Base-by-base conservation (phyloP, 2,329 filamentous ascomycete species). In the Phaeosphaeriaceae sp. region DNA sequence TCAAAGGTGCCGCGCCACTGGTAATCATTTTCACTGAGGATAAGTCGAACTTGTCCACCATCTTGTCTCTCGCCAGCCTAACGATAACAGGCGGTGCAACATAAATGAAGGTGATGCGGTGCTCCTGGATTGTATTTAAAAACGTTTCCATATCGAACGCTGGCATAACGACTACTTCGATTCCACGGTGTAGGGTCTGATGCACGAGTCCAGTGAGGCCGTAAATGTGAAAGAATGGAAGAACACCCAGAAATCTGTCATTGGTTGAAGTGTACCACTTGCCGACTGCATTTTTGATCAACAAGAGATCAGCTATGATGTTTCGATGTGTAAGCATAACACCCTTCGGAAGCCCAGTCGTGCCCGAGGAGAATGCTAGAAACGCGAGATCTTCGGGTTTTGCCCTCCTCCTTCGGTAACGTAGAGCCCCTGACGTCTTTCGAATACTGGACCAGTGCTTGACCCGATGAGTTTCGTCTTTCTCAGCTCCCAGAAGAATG, bases 191-290 rank as follows among this genome's bases (percentile, higher is more conserved):
- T 13, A 92, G 78, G 21, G 86, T 80, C 69, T 88, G 83, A 60
- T 94, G 87, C 22, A 96, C 82, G 36, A 92, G 84, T 64, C 86
- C 89, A 9, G 87, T 91, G 19, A 96, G 85, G 87, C 84, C 91
- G 72, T 96, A 97, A 61, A 96, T 93, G 75, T 97, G 93, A 79
- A 92, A 97, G 75, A 97, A 95, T 0, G 93, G 93, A 3, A 97
- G 78, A 54, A 96, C 89, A 1, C 90, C 91, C 4, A 97, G 77
- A 41, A 94, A 82, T 55, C 85, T 87, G 74, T 97, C 93, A 1
- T 52, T 41, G 0, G 40, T 24, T 10, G 61, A 57, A 2, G 54
- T 97, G 81, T 86, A 91, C 90, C 41, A 97, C 91, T 36, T 92
- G 91, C 79, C 97, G 94, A 2, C 93, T 90, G 53, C 92, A 78